Evolutionary conservation across 108 stramenopile genomes (phyloP), one percentile per base, ranked within the genome.

Genomic region (Conticribra guillardii): DNA sequence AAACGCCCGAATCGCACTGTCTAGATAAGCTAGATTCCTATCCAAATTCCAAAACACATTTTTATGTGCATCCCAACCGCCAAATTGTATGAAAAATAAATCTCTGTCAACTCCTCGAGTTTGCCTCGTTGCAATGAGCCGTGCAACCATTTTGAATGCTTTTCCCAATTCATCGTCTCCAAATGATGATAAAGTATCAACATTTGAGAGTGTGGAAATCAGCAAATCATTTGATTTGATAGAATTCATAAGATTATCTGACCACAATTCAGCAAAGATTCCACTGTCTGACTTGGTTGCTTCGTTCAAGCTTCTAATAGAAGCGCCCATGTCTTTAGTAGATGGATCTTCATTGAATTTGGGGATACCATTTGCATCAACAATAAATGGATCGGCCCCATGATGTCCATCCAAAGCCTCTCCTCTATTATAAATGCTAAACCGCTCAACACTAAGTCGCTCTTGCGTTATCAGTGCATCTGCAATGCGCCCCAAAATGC

Each of bases 41-140:
- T 67, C 44, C 28, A 60, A 48, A 26, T 61, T 66, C 11, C 32
- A 57, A 11, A 44, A 14, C 41, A 80, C 60, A 46, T 67, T 62
- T 52, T 34, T 26, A 61, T 92, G 91, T 30, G 83, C 81, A 68
- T 92, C 91, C 64, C 74, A 92, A 14, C 88, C 87, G 26, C 87
- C 87, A 48, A 74, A 67, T 49, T 60, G 46, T 16, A 84, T 57
- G 57, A 69, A 86, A 63, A 92, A 89, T 9, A 82, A 28, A 60
- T 88, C 86, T 3, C 84, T 75, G 59, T 93, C 83, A 16, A 54
- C 48, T 9, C 80, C 70, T 57, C 87, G 65, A 16, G 44, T 70
- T 18, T 50, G n/a, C 17, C 77, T 77, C 23, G 87, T 71, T 47
- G 74, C 62, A 31, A 88, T 86, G 44, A 88, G 67, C 29, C 71